Evolutionary conservation across 768 basidiomycete genomes (phyloP).

Genomic region (Mycena chlorophos): DNA sequence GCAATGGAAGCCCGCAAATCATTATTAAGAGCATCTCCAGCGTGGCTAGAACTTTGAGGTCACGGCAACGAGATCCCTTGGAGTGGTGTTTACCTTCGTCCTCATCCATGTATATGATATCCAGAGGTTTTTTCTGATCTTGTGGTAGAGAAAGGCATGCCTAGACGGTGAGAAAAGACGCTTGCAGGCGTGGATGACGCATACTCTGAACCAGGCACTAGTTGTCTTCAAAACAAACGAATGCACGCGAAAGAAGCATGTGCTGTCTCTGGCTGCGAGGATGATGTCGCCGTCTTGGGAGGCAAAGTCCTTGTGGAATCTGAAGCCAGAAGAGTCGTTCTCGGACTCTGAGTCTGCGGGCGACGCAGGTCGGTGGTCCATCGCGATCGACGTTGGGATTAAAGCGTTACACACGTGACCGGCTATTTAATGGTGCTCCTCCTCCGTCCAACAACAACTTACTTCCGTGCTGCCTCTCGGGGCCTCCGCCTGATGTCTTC

Average conservation of each 20-base stretch:
- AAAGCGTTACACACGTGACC: background rate
- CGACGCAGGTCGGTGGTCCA: background rate
- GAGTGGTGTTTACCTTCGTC: conserved; percentile 30
- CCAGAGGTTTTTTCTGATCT: conserved; percentile 18
- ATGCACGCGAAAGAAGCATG: conserved; percentile 56
- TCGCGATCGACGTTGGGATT: background rate
- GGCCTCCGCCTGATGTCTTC: conserved; percentile 47
- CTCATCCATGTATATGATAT: conserved; percentile 58
- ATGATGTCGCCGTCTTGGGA: conserved; percentile 57
- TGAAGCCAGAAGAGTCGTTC: background rate
- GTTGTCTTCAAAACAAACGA: conserved; percentile 61
- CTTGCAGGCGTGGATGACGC: too few relatives aligned
- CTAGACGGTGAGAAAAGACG: too few relatives aligned
- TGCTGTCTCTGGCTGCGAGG: conserved; percentile 51
- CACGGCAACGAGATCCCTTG: background rate
- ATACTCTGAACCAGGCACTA: conserved; percentile 67
- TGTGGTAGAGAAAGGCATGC: conserved; percentile 62
- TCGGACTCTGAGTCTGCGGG: conserved; percentile 8
- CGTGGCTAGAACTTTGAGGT: too few relatives aligned
- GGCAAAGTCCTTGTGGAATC: conserved; percentile 49
- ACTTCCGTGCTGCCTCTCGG: conserved; percentile 5
- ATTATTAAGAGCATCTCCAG: conserved; percentile 61
- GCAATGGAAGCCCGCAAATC: conserved; percentile 59
- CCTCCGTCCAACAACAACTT: conserved; percentile 3
- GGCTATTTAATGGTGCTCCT: background rate